Base-by-base conservation (phyloP, 805 yeast species). In the Kurtzmaniella fragi region DNA sequence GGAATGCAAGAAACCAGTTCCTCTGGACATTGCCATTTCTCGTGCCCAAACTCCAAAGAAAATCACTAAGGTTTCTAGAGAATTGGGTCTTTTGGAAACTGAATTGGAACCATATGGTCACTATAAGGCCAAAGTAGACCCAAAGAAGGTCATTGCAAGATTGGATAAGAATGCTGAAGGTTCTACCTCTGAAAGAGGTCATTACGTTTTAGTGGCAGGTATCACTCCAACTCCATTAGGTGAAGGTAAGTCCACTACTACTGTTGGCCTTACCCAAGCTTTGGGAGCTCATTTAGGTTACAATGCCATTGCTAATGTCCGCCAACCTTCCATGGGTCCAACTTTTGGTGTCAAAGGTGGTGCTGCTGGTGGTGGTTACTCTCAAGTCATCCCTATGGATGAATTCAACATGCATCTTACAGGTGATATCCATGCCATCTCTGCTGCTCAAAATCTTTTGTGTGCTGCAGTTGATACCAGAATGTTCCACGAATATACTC, bases 251-350 rank as follows among this genome's bases (percentile, higher is more conserved):
- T 83, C 95, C 13, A 91, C 99, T 39, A 91, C 97, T 29, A 90
- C 98, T 28, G 83, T 91, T 55, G 98, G 98, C 32, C 73, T 91
- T 45, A 95, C 93, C n/a, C 98, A 91, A 66, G 95, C 99, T 12
- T 70, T 91, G 42, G 95, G 96, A 44, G 96, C 96, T 17, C 95
- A 88, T 54, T 73, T 91, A 53, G 76, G 80, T 38, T 80, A 78
- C 61, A 82, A 83, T 42, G 81, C 95, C 29, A 80, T 90, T 61
- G 99, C 98, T 39, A 89, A 87, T 54, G 96, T 91, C 37, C 84
- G 99, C 62, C 99, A 91, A 62, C 98, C 98, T 23, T 84, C 95
- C 8, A 88, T 91, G 96, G 98, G 98, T 30, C 99, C 99, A 37
- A 91, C 98, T 14, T 91, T 91, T 54, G 99, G 99, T 62, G 89